Percentiles rank a stretch among this genome's conserved stretches.
Conservation (phyloP, 345 rosid genomes). For the Gossypium sturtianum region DNA sequence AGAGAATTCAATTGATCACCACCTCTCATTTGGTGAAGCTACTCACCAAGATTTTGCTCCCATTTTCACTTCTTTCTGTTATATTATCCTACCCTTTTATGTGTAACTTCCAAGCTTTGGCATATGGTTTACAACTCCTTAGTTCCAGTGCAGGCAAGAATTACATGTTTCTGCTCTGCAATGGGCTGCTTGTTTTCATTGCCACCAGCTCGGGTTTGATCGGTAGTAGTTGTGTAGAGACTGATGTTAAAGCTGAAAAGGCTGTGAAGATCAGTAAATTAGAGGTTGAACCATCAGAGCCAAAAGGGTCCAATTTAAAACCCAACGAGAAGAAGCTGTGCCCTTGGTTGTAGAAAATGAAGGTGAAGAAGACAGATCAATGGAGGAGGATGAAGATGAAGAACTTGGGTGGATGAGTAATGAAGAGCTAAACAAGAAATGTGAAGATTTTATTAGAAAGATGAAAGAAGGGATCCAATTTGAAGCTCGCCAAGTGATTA, state of each 20-base stretch:
- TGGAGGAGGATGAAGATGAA: conserved; percentile 15
- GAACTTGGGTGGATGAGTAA: conserved; percentile 25
- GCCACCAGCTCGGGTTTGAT: conserved; percentile 36
- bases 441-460: conserved; percentile 62
- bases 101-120: conserved; percentile 19
- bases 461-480: conserved; percentile 40
- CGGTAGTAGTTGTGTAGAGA: conserved; percentile 12
- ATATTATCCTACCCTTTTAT: conserved; percentile 27
- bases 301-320: conserved; percentile 13
- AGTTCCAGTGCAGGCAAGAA: conserved; percentile 35
- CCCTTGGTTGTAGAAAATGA: conserved; percentile 14
- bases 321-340: conserved; percentile 5
- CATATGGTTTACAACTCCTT: conserved; percentile 15
- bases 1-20: not conserved
- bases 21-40: not conserved
- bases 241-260: conserved; percentile 9
- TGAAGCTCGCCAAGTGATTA: conserved; percentile 15
- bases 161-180: conserved; percentile 63
- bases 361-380: conserved; percentile 15
- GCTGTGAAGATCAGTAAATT: conserved; percentile 31
- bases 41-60: conserved; percentile 25
- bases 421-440: conserved; percentile 64
- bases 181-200: conserved; percentile 56
- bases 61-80: conserved; percentile 33
- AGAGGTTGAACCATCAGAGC: conserved; percentile 56